Base-by-base conservation (phyloP, 352 stramenopile genomes). In the Nothophytophthora sp. region DNA sequence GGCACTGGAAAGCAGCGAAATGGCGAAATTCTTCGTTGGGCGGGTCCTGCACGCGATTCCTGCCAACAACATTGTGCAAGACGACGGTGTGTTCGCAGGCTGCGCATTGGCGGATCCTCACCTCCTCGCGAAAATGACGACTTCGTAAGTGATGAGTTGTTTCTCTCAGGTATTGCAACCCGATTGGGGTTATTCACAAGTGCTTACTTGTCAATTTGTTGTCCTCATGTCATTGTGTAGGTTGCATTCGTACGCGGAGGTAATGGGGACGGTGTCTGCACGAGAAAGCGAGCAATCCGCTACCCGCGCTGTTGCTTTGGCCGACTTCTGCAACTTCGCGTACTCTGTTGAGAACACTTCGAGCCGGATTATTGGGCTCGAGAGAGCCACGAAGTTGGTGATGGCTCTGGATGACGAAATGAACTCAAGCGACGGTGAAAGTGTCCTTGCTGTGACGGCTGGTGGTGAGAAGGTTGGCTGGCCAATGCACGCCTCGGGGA, bases 21-120 rank as follows among this genome's bases (percentile, higher is more conserved):
- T 80, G 33, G 34, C 52, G 13, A 62, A 52, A 16, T 77, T 60
- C 23, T 75, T 80, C 50, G 55, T 80, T 28, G 67, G 70, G 18
- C 63, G 67, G 4, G 56, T 64, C 13, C 32, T 77, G 15, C 34
- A 70, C 15, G 55, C 59, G 15, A 61, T 71, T 13, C 56, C 68
- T 6, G 55, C 57, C 18, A 62, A 22, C 16, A 70, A 37, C 16
- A n/a, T 64, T 16, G 24, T 54, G 22, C 56, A 65, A 55, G 57
- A 67, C 37, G 57, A 67, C 37, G 63, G 57, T 3, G 50, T 72
- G 19, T 68, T 65, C 23, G 57, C 58, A 35, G 61, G 41, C 3
- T 70, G 61, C 10, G 44, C 49, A 4, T 55, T 70, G 16, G 55
- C 61, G 30, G 42, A 57, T n/a, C 61, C 61, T 45, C 5, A 18